Percentiles rank a stretch among this genome's conserved stretches.
These are phyloP conservation scores for Diospyros kaki DNA, from an alignment of 148 eudicot genomes.

Conservation along the genomic window DNA sequence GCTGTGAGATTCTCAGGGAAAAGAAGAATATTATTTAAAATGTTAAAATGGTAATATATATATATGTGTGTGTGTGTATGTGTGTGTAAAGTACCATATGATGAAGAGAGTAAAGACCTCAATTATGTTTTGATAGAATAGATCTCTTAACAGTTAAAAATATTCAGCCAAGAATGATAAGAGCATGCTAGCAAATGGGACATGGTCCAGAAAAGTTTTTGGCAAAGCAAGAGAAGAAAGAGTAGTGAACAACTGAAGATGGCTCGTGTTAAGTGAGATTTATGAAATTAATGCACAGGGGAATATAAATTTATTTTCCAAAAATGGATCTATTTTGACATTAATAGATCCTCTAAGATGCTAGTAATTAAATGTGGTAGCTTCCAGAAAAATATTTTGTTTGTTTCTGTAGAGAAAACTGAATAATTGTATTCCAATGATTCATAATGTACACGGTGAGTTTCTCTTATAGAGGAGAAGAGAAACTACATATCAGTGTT, in stretches of 20 bases:
- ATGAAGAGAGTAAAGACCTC: background rate
- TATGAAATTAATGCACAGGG: background rate
- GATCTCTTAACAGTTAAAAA: background rate
- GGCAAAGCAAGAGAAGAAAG: slow-evolving; percentile 8
- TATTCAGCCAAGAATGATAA: background rate
- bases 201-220: background rate
- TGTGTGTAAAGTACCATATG: too few relatives aligned
- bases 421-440: too few relatives aligned
- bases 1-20: background rate
- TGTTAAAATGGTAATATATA: too few relatives aligned
- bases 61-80: too few relatives aligned
- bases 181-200: background rate
- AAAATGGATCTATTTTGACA: background rate
- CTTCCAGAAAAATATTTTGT: background rate
- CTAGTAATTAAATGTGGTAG: background rate
- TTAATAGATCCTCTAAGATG: background rate
- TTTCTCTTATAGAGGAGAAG: background rate
- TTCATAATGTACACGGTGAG: background rate
- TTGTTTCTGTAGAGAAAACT: background rate
- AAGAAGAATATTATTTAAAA: too few relatives aligned
- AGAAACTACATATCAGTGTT: too few relatives aligned
- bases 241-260: background rate
- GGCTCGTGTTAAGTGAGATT: background rate
- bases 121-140: background rate
- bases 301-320: background rate